Evolutionary conservation across 495 filamentous ascomycete species (phyloP).

Genomic region (Aspergillus egyptiacus): DNA sequence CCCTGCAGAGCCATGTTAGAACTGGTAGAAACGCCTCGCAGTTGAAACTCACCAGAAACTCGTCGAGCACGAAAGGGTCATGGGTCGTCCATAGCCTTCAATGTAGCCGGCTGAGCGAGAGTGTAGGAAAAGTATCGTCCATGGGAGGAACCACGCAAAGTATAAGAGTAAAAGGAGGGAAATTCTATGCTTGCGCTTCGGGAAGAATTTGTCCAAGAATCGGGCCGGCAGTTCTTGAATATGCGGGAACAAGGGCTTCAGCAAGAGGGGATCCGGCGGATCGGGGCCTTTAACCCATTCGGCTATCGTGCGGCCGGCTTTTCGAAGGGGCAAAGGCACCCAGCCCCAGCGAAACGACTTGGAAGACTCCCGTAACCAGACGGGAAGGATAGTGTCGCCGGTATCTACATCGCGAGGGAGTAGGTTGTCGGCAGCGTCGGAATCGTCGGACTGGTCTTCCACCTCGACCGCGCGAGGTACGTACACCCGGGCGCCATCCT

Average conservation of each 20-base stretch:
- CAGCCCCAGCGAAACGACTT: constrained; percentile 49
- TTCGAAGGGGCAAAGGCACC: constrained; percentile 46
- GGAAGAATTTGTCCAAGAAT: constrained; percentile 56
- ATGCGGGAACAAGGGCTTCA: constrained; percentile 62
- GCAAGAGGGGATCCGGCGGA: constrained; percentile 55
- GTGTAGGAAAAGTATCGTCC: constrained; percentile 59
- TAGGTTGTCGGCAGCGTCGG: constrained; percentile 36
- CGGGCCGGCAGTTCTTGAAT: constrained; percentile 64
- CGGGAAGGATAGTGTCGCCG: constrained; percentile 33
- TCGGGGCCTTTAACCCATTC: constrained; percentile 69
- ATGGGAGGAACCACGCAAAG: constrained; percentile 65
- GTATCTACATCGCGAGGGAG: constrained; percentile 34
- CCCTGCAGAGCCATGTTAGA: constrained; percentile 40
- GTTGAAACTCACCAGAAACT: constrained; percentile 45
- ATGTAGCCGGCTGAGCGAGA: constrained; percentile 60
- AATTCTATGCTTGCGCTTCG: constrained; percentile 56
- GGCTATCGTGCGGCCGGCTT: constrained; percentile 42
- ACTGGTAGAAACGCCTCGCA: neutral
- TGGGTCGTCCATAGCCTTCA: constrained; percentile 59
- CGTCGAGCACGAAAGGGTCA: constrained; percentile 61
- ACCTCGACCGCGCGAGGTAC: constrained; percentile 32
- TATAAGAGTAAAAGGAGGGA: constrained; percentile 56
- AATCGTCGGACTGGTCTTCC: constrained; percentile 35
- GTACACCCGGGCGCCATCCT: constrained; percentile 32
- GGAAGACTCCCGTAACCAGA: constrained; percentile 51